A percentile compares a stretch with the other conserved stretches of the same genome.
Evolutionary conservation across 108 stramenopile species (phyloP).

Genomic region (Cyclotella sp.): DNA sequence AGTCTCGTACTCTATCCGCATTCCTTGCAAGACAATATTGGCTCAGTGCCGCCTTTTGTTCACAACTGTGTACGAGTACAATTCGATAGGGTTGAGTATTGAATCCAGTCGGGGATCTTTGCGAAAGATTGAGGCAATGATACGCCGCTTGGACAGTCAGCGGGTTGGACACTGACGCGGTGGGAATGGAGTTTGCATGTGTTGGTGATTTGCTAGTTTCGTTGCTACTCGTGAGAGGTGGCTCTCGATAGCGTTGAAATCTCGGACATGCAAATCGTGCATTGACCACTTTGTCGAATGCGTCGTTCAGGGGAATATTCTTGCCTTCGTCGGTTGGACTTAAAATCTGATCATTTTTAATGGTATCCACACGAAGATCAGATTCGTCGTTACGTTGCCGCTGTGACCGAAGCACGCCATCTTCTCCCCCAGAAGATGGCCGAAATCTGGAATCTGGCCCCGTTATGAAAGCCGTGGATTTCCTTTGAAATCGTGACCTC

Average conservation of each 20-base stretch:
- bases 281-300: slow-evolving; percentile 43
- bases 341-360: background rate
- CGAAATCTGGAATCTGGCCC: too few species aligned
- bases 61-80: slow-evolving; percentile 66
- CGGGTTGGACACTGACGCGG: slow-evolving; percentile 60
- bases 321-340: too few species aligned
- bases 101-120: slow-evolving; percentile 85
- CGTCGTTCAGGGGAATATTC: background rate
- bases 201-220: background rate
- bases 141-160: slow-evolving; percentile 51
- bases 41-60: slow-evolving; percentile 65
- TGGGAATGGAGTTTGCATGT: background rate
- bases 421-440: too few species aligned
- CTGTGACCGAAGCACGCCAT: too few species aligned
- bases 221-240: background rate
- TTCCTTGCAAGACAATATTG: slow-evolving; percentile 83
- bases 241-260: slow-evolving; percentile 47
- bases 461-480: too few species aligned
- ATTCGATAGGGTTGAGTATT: slow-evolving; percentile 92
- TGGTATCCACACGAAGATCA: background rate
- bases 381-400: too few species aligned
- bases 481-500: too few species aligned
- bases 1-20: slow-evolving; percentile 87
- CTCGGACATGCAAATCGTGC: slow-evolving; percentile 49
- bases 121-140: slow-evolving; percentile 58